Evolutionary conservation across 2,329 filamentous ascomycete species (phyloP), one percentile per base, ranked within the genome.

Genomic region (Colletotrichum sojae): DNA sequence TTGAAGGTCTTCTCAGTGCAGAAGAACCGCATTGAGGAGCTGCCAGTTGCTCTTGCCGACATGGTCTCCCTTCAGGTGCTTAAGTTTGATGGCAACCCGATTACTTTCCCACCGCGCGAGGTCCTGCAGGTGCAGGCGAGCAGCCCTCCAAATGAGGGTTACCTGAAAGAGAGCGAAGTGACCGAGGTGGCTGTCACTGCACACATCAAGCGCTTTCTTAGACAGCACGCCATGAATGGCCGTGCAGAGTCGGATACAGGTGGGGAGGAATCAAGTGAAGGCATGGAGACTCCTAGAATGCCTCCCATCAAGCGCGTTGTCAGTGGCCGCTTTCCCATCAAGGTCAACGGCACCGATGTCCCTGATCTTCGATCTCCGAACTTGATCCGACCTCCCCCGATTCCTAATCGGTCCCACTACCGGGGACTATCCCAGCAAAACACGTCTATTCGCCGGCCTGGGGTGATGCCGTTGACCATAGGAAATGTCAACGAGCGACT

Each of bases 1-100:
- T 84, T 98, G 72, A 97, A 97, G 77, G 95, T 98, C 16, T 85
- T 98, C 63, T 95, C 94, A 2, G 88, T 98, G 43, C 92, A 93
- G 73, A 93, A 93, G 77, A 98, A 98, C 78, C 89, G 92, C 69
- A 94, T 98, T 74, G 91, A 94, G 72, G 91, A 95, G 73, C 83
- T 98, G 18, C 95, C 95, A 1, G 83, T 93, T 6, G 95, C 93
- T 72, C 83, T 98, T 22, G 94, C 93, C 63, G 94, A 97, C 72
- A 97, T 98, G 92, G 91, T 88, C 65, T 96, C 94, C 63, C 83
- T 98, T 68, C 93, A 95, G 77, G 92, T 97, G 73, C 85, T 98
- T 65, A 97, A 97, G 79, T 89, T 98, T 43, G 92, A 95, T 67
- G 94, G 94, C 53, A 98, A 98, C 74, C 93, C 93, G 9, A 88